These are phyloP conservation scores for Ustilago loliicola DNA, from an alignment of 1,284 basidiomycete genomes.

Conservation along the genomic window DNA sequence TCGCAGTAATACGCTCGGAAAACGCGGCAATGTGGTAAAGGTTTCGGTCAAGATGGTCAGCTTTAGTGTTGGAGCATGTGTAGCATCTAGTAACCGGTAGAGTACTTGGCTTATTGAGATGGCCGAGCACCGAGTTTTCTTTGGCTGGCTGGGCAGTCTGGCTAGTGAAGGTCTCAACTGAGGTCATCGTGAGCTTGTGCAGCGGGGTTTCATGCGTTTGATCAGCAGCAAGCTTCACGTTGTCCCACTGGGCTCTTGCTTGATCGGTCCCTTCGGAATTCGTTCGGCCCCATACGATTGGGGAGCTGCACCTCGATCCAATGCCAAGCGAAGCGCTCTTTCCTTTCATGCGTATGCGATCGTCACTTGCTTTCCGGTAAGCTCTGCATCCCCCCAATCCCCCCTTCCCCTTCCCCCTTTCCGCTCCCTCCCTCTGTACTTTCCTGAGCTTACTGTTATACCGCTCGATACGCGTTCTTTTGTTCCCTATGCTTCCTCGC, in stretches of 20 bases:
- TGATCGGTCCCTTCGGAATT: neutral
- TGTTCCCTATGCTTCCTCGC: neutral
- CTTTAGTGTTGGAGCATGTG: too few species aligned
- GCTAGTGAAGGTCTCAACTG: constrained; percentile 1
- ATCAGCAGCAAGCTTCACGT: neutral
- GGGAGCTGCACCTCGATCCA: neutral
- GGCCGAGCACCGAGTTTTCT: too few species aligned
- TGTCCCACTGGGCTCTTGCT: neutral
- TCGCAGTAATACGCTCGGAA: too few species aligned
- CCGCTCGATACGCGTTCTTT: neutral
- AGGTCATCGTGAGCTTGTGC: neutral
- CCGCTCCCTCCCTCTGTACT: too few species aligned
- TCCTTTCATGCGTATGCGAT: constrained; percentile 19
- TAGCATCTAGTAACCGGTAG: too few species aligned
- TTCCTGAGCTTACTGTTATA: neutral
- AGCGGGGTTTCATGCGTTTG: neutral
- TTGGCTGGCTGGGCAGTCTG: neutral
- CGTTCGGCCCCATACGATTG: too few species aligned
- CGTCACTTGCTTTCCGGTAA: constrained; percentile 3
- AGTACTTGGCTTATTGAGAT: too few species aligned
- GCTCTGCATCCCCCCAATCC: neutral
- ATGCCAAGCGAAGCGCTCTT: constrained; percentile 11
- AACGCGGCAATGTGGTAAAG: too few species aligned
- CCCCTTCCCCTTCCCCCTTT: too few species aligned
- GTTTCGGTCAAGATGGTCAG: too few species aligned